These are phyloP conservation scores for Cutaneotrichosporon curvatum DNA, from an alignment of 1,284 basidiomycete species.

Conservation along the genomic window DNA sequence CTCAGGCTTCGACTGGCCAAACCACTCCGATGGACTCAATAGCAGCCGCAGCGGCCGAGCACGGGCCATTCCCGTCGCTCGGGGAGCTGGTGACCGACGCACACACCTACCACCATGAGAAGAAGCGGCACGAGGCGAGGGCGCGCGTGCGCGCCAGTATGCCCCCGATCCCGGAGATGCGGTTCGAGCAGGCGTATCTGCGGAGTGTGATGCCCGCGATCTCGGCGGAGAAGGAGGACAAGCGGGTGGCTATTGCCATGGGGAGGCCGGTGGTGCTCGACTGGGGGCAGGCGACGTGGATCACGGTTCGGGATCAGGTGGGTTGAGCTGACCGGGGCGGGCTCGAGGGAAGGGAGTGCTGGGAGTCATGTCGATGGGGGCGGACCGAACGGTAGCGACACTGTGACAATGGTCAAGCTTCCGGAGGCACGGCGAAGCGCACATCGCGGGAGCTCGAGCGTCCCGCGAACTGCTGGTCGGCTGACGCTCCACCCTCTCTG, in stretches of 20 bases:
- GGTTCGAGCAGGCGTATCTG: slow-evolving; percentile 41
- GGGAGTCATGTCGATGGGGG: too few species aligned
- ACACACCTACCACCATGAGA: slow-evolving; percentile 11
- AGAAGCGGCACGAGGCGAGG: slow-evolving; percentile 28
- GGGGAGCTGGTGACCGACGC: slow-evolving; percentile 8
- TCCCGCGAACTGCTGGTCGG: too few species aligned
- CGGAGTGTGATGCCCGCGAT: slow-evolving; percentile 26
- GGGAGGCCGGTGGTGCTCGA: slow-evolving; percentile 37
- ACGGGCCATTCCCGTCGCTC: slow-evolving; percentile 24
- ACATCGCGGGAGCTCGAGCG: neutral
- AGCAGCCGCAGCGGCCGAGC: slow-evolving; percentile 7
- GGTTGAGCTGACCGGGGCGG: slow-evolving; percentile 11
- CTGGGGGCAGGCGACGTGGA: slow-evolving; percentile 36
- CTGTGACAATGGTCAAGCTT: too few species aligned
- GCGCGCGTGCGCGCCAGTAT: slow-evolving; percentile 34
- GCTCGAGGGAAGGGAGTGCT: neutral
- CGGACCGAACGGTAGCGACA: too few species aligned
- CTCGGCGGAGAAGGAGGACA: slow-evolving; percentile 4
- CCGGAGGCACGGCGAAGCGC: too few species aligned
- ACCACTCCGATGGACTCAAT: neutral
- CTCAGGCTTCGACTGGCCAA: too few species aligned
- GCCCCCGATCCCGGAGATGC: slow-evolving; percentile 42
- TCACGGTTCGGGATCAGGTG: slow-evolving; percentile 45
- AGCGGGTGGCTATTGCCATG: slow-evolving; percentile 14
- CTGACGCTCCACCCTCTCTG: too few species aligned